Conservation (phyloP, 352 stramenopile genomes). For the Aphanomyces cochlioides region DNA sequence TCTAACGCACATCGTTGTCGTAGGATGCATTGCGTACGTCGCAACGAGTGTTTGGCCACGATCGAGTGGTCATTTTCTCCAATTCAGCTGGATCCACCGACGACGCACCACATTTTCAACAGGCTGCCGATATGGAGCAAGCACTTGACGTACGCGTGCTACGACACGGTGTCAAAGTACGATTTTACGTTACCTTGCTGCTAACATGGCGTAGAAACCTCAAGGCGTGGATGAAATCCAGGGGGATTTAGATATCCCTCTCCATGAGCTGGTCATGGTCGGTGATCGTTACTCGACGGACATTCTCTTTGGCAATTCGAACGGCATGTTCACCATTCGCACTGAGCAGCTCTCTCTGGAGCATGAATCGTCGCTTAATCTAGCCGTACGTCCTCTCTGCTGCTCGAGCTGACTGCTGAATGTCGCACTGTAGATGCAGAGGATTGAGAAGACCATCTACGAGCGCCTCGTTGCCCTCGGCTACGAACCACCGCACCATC, state of each 20-base stretch:
- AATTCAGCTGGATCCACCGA: constrained; percentile 94
- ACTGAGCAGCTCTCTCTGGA: constrained; percentile 78
- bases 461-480: neutral
- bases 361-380: constrained; percentile 63
- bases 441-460: constrained; percentile 9
- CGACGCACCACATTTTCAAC: constrained; percentile 68
- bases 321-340: constrained; percentile 95
- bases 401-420: neutral
- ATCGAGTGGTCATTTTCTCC: constrained; percentile 91
- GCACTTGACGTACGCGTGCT: constrained; percentile 83
- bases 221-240: constrained; percentile 85
- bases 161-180: constrained; percentile 87
- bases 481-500: neutral
- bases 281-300: constrained; percentile 96
- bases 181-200: neutral
- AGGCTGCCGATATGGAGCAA: constrained; percentile 79
- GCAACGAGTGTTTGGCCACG: constrained; percentile 85
- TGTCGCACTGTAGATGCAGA: constrained; percentile 1
- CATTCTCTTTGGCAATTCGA: constrained; percentile 96
- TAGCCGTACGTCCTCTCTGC: constrained; percentile 35
- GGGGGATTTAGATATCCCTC: constrained; percentile 76
- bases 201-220: constrained; percentile 70
- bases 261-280: constrained; percentile 90
- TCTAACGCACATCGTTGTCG: neutral
- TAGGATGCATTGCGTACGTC: constrained; percentile 65